These are phyloP conservation scores for Conringia planisiliqua DNA, from an alignment of 345 rosid species.

Conservation along the genomic window DNA sequence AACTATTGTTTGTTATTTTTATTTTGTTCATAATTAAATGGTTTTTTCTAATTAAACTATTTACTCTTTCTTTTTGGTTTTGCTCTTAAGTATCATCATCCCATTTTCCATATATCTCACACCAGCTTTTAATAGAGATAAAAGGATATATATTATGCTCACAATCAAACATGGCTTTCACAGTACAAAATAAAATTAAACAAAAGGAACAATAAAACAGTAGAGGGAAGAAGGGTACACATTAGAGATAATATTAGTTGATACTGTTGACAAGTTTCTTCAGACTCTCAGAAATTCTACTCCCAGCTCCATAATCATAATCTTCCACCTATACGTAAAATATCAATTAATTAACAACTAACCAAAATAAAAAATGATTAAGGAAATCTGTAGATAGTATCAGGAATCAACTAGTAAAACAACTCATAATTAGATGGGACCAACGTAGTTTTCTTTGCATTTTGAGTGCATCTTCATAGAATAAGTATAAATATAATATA, in stretches of 20 bases:
- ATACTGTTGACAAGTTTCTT: conserved; percentile 22
- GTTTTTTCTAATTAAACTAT: too few species aligned
- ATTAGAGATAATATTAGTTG: neutral
- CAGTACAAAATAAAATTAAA: neutral
- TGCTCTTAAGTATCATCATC: neutral
- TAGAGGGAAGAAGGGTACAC: neutral
- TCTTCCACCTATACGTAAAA: conserved; percentile 23
- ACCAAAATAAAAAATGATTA: neutral
- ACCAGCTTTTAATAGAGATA: neutral
- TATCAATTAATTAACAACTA: neutral
- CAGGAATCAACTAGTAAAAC: neutral
- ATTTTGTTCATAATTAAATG: neutral
- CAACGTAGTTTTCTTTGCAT: neutral
- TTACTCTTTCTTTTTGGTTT: neutral
- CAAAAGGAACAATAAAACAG: neutral
- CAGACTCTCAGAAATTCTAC: conserved; percentile 17
- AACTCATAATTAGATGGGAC: neutral
- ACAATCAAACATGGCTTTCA: conserved; percentile 17
- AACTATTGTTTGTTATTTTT: too few species aligned
- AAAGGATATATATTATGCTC: neutral
- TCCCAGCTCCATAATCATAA: conserved; percentile 17
- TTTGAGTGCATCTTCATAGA: neutral
- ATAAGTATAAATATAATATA: neutral
- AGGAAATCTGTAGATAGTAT: neutral
- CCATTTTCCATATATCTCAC: neutral